Conservation (phyloP, 371 early-diverging fungal genomes). For the Rhizopus sp. region DNA sequence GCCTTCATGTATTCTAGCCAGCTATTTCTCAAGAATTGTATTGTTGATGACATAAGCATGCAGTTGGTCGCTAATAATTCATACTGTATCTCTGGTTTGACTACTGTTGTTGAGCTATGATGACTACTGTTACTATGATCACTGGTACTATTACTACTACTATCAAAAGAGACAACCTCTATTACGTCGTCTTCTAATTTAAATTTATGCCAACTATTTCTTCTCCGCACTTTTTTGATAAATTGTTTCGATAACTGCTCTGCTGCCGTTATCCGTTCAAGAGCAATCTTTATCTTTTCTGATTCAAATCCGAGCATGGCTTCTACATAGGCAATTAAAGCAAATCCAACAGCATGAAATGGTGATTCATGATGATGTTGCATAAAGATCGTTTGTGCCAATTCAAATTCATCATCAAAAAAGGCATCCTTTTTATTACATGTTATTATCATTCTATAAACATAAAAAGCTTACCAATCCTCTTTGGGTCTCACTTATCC, state of each 20-base stretch:
- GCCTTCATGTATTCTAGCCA: slow-evolving; percentile 57
- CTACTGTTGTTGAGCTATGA: neutral
- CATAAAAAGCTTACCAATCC: slow-evolving; percentile 40
- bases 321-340: slow-evolving; percentile 51
- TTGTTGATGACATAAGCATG: slow-evolving; percentile 50
- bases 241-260: slow-evolving; percentile 38
- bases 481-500: slow-evolving; percentile 47
- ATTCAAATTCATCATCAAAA: slow-evolving; percentile 49
- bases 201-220: slow-evolving; percentile 19
- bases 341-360: slow-evolving; percentile 53
- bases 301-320: slow-evolving; percentile 51
- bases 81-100: slow-evolving; percentile 32
- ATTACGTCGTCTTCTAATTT: slow-evolving; percentile 1
- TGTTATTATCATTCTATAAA: neutral
- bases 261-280: slow-evolving; percentile 42
- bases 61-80: slow-evolving; percentile 46
- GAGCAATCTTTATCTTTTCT: slow-evolving; percentile 41
- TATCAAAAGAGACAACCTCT: slow-evolving; percentile 8
- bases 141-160: neutral
- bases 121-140: neutral
- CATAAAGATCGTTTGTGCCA: slow-evolving; percentile 39
- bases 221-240: slow-evolving; percentile 31
- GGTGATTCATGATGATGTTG: slow-evolving; percentile 47
- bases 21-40: slow-evolving; percentile 47
- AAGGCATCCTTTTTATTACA: slow-evolving; percentile 37